Conservation (phyloP, 768 basidiomycete genomes). For the Mycena polygramma region DNA sequence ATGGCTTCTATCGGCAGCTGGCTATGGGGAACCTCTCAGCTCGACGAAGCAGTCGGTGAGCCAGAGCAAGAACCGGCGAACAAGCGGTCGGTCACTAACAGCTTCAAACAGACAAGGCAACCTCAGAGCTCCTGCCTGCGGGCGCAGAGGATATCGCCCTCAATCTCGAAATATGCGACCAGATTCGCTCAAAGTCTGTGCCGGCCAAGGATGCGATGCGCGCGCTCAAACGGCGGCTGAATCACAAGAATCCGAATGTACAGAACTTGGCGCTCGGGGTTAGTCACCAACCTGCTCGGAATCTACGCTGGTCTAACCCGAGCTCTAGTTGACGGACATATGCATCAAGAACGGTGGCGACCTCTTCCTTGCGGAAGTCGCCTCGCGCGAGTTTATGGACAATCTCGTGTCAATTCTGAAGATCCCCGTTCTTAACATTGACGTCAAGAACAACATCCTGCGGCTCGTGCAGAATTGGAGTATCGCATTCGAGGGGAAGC, state of each 20-base stretch:
- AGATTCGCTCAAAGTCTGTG: constrained; percentile 92
- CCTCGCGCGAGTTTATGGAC: constrained; percentile 93
- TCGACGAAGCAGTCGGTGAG: constrained; percentile 87
- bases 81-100: constrained; percentile 8
- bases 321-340: constrained; percentile 81
- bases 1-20: constrained; percentile 77
- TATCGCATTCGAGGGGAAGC: constrained; percentile 87
- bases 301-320: constrained; percentile 1
- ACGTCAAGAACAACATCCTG: constrained; percentile 86
- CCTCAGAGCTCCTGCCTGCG: constrained; percentile 87
- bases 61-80: constrained; percentile 12
- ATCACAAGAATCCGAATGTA: constrained; percentile 97
- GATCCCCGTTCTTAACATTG: constrained; percentile 78
- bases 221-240: constrained; percentile 86
- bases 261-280: constrained; percentile 90
- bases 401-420: constrained; percentile 92
- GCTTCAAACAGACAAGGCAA: constrained; percentile 83
- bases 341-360: constrained; percentile 99
- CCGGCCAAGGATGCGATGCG: constrained; percentile 90
- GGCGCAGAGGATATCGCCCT: constrained; percentile 92
- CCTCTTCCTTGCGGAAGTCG: constrained; percentile 85
- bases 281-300: constrained; percentile 49
- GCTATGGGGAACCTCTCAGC: constrained; percentile 86
- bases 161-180: constrained; percentile 96
- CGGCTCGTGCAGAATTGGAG: constrained; percentile 95